Conservation (phyloP, 2,329 filamentous ascomycete genomes). For the Cordyceps cicadae region DNA sequence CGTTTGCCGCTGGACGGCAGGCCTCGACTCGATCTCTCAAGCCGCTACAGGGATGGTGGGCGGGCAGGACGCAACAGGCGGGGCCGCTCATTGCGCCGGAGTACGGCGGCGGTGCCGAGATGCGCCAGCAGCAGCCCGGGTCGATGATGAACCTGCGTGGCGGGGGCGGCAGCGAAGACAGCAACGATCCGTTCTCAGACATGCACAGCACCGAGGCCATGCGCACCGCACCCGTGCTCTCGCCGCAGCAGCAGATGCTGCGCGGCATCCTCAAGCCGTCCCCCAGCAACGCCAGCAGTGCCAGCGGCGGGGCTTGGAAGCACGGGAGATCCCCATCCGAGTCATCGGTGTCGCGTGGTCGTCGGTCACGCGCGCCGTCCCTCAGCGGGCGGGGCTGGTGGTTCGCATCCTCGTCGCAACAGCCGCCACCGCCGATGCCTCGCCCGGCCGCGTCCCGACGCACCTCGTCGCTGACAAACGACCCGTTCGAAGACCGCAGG, state of each 20-base stretch:
- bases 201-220: constrained; percentile 30
- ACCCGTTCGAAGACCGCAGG: constrained; percentile 37
- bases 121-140: constrained; percentile 16
- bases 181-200: constrained; percentile 42
- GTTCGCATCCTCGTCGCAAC: constrained; percentile 11
- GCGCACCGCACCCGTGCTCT: background rate
- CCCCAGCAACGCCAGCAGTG: background rate
- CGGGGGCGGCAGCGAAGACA: no score
- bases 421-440: constrained; percentile 16
- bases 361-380: constrained; percentile 41
- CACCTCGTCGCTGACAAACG: constrained; percentile 26
- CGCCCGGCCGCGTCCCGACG: constrained; percentile 18
- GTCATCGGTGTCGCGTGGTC: constrained; percentile 33
- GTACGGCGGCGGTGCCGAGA: background rate
- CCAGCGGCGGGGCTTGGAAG: constrained; percentile 13
- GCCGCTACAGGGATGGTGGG: constrained; percentile 3
- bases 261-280: constrained; percentile 26
- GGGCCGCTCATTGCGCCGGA: background rate
- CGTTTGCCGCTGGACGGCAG: constrained; percentile 5
- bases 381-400: constrained; percentile 19
- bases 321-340: constrained; percentile 22
- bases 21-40: background rate
- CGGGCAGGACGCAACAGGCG: background rate
- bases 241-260: constrained; percentile 16
- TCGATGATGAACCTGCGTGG: constrained; percentile 21